Conservation (phyloP, 495 filamentous ascomycete genomes). For the Saxispiralis lemnorum region DNA sequence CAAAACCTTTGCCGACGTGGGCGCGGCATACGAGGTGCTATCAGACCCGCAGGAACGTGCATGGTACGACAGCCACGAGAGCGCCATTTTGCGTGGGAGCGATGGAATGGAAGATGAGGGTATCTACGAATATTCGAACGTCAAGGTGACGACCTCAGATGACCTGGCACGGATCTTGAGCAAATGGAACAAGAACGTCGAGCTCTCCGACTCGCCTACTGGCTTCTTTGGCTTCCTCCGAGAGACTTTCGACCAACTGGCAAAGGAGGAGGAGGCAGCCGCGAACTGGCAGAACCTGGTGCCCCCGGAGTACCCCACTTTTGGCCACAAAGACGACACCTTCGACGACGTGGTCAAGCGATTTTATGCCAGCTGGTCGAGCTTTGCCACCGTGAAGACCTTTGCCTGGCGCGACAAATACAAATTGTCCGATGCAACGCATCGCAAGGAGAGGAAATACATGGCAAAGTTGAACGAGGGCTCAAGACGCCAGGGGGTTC, state of each 20-base stretch:
- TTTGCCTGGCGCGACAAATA: slow-evolving; percentile 84
- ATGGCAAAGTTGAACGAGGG: slow-evolving; percentile 95
- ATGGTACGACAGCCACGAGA: slow-evolving; percentile 93
- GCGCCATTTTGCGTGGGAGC: slow-evolving; percentile 55
- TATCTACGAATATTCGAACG: slow-evolving; percentile 36
- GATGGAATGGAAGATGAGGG: slow-evolving; percentile 25
- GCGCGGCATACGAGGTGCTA: slow-evolving; percentile 84
- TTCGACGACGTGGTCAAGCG: slow-evolving; percentile 54
- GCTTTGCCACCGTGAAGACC: slow-evolving; percentile 66
- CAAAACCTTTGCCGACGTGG: slow-evolving; percentile 70
- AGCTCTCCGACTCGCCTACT: slow-evolving; percentile 52
- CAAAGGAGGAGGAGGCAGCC: slow-evolving; percentile 59
- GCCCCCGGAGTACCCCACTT: slow-evolving; percentile 52
- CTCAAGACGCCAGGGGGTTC: slow-evolving; percentile 60
- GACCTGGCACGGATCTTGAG: slow-evolving; percentile 59
- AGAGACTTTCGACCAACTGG: slow-evolving; percentile 60
- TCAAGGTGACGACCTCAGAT: slow-evolving; percentile 53
- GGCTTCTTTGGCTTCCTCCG: slow-evolving; percentile 72
- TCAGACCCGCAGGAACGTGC: slow-evolving; percentile 89
- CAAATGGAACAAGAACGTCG: slow-evolving; percentile 56
- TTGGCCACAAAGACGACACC: slow-evolving; percentile 49
- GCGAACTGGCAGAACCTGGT: slow-evolving; percentile 47
- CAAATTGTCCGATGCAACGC: slow-evolving; percentile 65
- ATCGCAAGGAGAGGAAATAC: slow-evolving; percentile 60
- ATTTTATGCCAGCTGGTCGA: slow-evolving; percentile 70